These are phyloP conservation scores for Blattamonas nauphoetae DNA, from an alignment of 78 protist genomes.

Conservation along the genomic window DNA sequence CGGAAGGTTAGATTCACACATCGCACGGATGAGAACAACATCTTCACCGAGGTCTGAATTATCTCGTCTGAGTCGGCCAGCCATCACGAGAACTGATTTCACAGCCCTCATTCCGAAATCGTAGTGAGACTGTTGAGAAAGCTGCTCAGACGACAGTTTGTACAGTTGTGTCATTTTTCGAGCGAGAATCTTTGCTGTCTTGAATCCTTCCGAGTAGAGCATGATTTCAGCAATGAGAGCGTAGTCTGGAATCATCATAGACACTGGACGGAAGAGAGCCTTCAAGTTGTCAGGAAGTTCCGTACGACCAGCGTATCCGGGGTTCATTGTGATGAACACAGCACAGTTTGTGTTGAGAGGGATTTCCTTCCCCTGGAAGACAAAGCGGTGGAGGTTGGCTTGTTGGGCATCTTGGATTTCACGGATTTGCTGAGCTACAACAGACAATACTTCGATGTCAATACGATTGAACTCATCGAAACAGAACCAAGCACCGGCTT, in stretches of 20 bases:
- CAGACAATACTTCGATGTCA: slow-evolving; percentile 62
- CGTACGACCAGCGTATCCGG: slow-evolving; percentile 52
- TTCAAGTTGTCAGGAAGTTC: slow-evolving; percentile 84
- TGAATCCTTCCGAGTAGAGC: slow-evolving; percentile 49
- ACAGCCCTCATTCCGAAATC: slow-evolving; percentile 84
- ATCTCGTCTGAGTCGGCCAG: slow-evolving; percentile 59
- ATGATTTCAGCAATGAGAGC: slow-evolving; percentile 38
- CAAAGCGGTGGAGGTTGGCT: background rate
- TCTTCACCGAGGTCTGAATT: slow-evolving; percentile 47
- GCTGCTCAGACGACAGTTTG: background rate
- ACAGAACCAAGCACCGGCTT: slow-evolving; percentile 32
- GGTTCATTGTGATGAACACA: slow-evolving; percentile 77
- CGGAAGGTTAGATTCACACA: slow-evolving; percentile 76
- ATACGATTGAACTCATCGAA: slow-evolving; percentile 59
- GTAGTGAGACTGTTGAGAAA: background rate
- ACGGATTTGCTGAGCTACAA: slow-evolving; percentile 28
- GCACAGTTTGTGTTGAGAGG: slow-evolving; percentile 33
- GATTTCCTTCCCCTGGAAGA: slow-evolving; percentile 30
- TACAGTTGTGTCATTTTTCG: slow-evolving; percentile 58
- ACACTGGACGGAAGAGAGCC: slow-evolving; percentile 65
- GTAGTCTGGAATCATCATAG: slow-evolving; percentile 66
- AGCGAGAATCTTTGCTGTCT: slow-evolving; percentile 37
- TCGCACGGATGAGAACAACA: slow-evolving; percentile 53
- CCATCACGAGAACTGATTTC: slow-evolving; percentile 66
- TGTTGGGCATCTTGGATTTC: slow-evolving; percentile 35